These are phyloP conservation scores for Oenanthe javanica DNA, from an alignment of 140 eudicot genomes.

Conservation along the genomic window DNA sequence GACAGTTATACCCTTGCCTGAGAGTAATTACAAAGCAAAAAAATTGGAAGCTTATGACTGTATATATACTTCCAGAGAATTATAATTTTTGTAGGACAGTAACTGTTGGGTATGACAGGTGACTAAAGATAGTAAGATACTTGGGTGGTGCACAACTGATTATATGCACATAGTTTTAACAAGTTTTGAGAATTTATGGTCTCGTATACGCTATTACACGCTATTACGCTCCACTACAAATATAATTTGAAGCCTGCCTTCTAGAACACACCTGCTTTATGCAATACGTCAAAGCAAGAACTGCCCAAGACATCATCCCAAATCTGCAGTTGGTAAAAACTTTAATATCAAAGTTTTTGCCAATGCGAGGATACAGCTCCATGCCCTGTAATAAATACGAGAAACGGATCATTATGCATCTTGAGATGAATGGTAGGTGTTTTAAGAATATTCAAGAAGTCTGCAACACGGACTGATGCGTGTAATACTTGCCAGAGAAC, in stretches of 20 bases:
- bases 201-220: no score
- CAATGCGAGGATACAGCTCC: constrained; percentile 98
- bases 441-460: background rate
- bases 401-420: background rate
- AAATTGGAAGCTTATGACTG: background rate
- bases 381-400: constrained; percentile 56
- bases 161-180: background rate
- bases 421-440: background rate
- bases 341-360: constrained; percentile 82
- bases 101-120: background rate
- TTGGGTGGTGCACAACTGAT: background rate
- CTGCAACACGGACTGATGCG: background rate
- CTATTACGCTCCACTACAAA: background rate
- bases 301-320: constrained; percentile 99
- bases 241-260: background rate
- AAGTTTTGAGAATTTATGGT: background rate
- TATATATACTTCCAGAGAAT: background rate
- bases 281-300: constrained; percentile 92
- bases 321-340: constrained; percentile 96
- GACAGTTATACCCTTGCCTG: background rate
- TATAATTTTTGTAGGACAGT: background rate
- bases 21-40: background rate
- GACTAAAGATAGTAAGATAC: background rate
- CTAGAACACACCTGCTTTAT: constrained; percentile 78
- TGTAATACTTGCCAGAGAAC: background rate